Base-by-base conservation (phyloP, 2,329 filamentous ascomycete genomes). In the Thermothelomyces thermophilus region DNA sequence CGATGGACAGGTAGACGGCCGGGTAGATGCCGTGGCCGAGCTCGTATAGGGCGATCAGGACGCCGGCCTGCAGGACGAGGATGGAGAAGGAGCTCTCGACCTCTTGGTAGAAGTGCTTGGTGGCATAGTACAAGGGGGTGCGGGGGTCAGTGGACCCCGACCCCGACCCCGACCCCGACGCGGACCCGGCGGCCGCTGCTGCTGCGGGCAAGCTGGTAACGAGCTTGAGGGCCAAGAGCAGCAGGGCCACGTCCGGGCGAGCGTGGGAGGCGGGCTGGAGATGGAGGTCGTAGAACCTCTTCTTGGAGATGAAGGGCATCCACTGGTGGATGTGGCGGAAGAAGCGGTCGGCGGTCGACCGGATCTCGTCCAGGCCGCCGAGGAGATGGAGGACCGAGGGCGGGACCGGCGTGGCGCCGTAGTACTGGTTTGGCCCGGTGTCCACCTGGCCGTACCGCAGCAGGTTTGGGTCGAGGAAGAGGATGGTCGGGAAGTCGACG, bases 11-110 rank as follows among this genome's bases (percentile, higher is more conserved):
- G 13, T 17, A 42, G n/a, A 26, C 40, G 16, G 40, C 40, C 40
- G 40, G 40, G 16, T 42, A 42, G 9, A 42, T 33, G 13, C 13
- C 40, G n/a, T 42, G 40, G n/a, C 26, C 28, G 24, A 17, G 16
- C 40, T 42, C 40, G 28, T 42, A 42, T 26, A 42, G 16, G 9
- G 40, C 40, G 14, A 42, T n/a, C 40, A 42, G 16, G n/a, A 42
- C 16, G 11, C 11, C 16, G 40, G 40, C 40, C 40, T 42, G 40
- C 13, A 42, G 40, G 11, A 5, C 5, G 26, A 33, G n/a, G 3
- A 42, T 5, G 2, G 40, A 42, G 26, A 42, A n/a, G 26, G 22
- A 3, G 16, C 35, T 37, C 35, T 37, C 35, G 28, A 31, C 8
- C 8, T 13, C 8, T 7, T 7, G 8, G 13, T 8, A 13, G 28